A percentile compares a stretch with the other conserved stretches of the same genome.
Evolutionary conservation across 257 asterid genomes (phyloP).

Genomic region (Eustoma russellianum): DNA sequence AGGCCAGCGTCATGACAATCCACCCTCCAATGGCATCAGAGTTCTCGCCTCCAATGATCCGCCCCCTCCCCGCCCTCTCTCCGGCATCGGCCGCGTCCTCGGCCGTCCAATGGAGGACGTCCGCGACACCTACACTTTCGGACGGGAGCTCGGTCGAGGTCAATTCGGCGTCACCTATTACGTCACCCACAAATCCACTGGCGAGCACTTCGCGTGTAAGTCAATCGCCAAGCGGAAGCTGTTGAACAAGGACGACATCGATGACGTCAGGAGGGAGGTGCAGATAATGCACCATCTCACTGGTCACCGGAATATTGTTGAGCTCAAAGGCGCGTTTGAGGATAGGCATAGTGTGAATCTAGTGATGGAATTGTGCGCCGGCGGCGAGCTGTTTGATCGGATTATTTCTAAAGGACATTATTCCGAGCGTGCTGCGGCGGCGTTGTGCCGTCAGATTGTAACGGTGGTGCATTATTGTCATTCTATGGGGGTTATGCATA

Average conservation of each 20-base stretch:
- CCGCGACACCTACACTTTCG: conserved; percentile 52
- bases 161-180: conserved; percentile 84
- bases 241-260: conserved; percentile 51
- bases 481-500: conserved; percentile 83
- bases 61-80: conserved; percentile 53
- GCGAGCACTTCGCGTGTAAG: conserved; percentile 61
- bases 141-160: conserved; percentile 86
- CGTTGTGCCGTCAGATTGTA: conserved; percentile 71
- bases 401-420: conserved; percentile 75
- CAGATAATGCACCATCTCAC: conserved; percentile 95
- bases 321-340: conserved; percentile 70
- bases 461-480: conserved; percentile 75
- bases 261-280: conserved; percentile 82
- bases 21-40: conserved; percentile 31
- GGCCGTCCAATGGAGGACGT: conserved; percentile 71
- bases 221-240: conserved; percentile 83
- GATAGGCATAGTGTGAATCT: conserved; percentile 66
- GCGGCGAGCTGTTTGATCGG: conserved; percentile 83
- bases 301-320: conserved; percentile 74
- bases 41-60: conserved; percentile 47
- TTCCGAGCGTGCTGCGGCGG: conserved; percentile 99
- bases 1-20: neutral
- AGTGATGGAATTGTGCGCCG: conserved; percentile 83
- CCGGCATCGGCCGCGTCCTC: conserved; percentile 64
- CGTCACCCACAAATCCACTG: conserved; percentile 53